A percentile compares a stretch with the other conserved stretches of the same genome.
These are phyloP conservation scores for Echites panduratus DNA, from an alignment of 257 asterid genomes.

Conservation along the genomic window DNA sequence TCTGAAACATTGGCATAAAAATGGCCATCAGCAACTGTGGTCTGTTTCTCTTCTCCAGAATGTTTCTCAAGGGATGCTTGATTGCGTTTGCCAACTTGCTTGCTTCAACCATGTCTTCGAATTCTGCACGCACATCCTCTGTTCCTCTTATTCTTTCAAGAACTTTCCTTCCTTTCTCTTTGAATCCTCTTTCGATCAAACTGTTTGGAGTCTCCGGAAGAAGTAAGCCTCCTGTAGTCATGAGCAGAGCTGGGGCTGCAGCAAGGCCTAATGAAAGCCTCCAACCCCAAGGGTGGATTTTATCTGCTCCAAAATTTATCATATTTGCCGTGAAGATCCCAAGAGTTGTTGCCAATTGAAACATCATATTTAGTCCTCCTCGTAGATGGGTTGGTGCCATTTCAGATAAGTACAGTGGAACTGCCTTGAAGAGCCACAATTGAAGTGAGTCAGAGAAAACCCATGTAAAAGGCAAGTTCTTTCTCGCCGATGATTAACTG, in stretches of 20 bases:
- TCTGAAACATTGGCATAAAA: conserved; percentile 75
- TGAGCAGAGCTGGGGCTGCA: conserved; percentile 56
- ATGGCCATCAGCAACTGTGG: conserved; percentile 77
- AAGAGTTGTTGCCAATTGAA: conserved; percentile 75
- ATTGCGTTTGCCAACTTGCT: conserved; percentile 58
- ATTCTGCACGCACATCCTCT: conserved; percentile 53
- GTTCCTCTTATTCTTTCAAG: conserved; percentile 71
- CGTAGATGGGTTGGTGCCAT: conserved; percentile 91
- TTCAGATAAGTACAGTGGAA: conserved; percentile 73
- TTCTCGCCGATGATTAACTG: too few relatives aligned
- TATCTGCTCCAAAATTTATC: conserved; percentile 66
- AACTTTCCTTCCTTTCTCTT: conserved; percentile 38
- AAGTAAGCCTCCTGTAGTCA: conserved; percentile 65
- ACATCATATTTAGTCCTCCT: conserved; percentile 80
- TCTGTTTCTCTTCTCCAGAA: conserved; percentile 48
- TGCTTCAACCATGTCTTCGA: conserved; percentile 67
- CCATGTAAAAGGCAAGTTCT: too few relatives aligned
- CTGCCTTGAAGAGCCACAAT: conserved; percentile 47
- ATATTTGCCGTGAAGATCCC: conserved; percentile 88
- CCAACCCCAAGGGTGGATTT: conserved; percentile 85
- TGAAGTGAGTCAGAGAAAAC: too few relatives aligned
- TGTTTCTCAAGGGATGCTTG: conserved; percentile 67
- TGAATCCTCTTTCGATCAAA: conserved; percentile 52
- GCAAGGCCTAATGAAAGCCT: conserved; percentile 81
- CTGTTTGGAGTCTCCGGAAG: conserved; percentile 89